Percentiles rank a stretch among this genome's conserved stretches.
These are phyloP conservation scores for Poronia punctata DNA, from an alignment of 495 filamentous ascomycete genomes.

Conservation along the genomic window DNA sequence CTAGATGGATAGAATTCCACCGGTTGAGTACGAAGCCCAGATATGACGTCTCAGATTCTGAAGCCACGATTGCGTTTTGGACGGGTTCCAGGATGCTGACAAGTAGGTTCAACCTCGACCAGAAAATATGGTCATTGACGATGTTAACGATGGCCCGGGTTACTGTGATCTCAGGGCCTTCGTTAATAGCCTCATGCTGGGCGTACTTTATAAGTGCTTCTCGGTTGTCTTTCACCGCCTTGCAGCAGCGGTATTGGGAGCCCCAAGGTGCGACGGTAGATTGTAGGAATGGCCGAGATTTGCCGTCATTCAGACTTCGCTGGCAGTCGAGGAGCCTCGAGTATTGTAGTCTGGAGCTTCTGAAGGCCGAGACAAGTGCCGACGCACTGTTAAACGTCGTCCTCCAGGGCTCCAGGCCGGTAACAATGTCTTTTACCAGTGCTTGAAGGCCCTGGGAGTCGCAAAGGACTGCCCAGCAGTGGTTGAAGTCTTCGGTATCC, in stretches of 20 bases:
- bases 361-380: neutral
- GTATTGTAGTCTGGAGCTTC: neutral
- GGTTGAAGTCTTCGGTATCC: neutral
- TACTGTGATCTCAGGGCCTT: neutral
- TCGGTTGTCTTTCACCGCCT: constrained; percentile 4
- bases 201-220: neutral
- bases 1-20: neutral
- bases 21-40: neutral
- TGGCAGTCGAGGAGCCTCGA: neutral
- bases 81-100: neutral
- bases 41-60: neutral
- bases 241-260: neutral
- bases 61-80: neutral
- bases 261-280: neutral
- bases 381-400: neutral
- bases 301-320: neutral
- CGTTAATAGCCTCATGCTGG: neutral
- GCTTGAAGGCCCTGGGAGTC: neutral
- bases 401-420: neutral
- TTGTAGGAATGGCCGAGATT: neutral
- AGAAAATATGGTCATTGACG: neutral
- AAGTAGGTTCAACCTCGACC: neutral
- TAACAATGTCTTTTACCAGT: neutral
- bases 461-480: neutral
- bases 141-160: neutral